phyloP scores from a whole-genome alignment of 345 rosid species.

The Cardamine occulta region DNA sequence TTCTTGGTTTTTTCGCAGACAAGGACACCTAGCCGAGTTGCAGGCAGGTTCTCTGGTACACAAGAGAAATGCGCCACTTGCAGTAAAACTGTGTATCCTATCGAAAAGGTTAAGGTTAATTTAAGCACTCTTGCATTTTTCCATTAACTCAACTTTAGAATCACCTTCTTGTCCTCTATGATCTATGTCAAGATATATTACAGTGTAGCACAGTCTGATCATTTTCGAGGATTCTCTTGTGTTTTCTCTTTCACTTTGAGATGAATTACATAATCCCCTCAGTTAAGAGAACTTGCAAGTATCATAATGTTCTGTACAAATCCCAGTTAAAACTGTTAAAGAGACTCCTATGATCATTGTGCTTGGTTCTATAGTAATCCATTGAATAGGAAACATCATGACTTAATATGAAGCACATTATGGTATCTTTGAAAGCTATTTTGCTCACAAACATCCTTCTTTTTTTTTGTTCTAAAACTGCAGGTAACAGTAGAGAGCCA shows the following conservation, averaged over 20 bases:
- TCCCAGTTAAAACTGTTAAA: too few species aligned
- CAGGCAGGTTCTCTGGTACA: conserved; percentile 78
- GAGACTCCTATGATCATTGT: not conserved
- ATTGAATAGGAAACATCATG: conserved; percentile 7
- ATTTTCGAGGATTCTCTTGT: not conserved
- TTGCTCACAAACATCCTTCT: not conserved
- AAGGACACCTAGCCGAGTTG: conserved; percentile 73
- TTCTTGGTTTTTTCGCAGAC: conserved; percentile 49
- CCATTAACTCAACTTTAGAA: not conserved
- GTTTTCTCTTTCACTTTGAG: not conserved
- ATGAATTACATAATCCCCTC: not conserved
- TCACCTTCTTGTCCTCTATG: not conserved
- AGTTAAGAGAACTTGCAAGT: not conserved
- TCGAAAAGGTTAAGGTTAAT: conserved; percentile 69
- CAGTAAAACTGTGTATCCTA: conserved; percentile 76
- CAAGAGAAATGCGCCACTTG: conserved; percentile 80
- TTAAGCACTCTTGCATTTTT: not conserved
- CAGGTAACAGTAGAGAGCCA: conserved; percentile 90
- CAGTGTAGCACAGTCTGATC: not conserved
- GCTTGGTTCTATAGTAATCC: conserved; percentile 5
- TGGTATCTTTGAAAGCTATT: not conserved
- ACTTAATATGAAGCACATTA: not conserved
- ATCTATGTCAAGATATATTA: not conserved
- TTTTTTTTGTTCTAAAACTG: not conserved
- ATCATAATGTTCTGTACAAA: too few species aligned